These are phyloP conservation scores for Lumnitzera racemosa DNA, from an alignment of 345 rosid genomes.

Conservation along the genomic window DNA sequence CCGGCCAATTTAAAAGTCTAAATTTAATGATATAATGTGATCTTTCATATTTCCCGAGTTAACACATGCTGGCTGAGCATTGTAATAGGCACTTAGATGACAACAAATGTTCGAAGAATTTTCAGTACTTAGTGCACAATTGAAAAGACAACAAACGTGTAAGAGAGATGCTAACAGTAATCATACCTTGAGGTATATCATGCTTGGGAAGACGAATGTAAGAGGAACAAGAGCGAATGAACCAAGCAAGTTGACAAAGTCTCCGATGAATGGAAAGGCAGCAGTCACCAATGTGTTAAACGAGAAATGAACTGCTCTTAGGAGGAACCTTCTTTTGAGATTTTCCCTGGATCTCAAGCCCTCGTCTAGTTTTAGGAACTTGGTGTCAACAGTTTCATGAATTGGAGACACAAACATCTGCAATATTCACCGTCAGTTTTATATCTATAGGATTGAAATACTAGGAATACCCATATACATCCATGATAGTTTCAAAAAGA, in stretches of 20 bases:
- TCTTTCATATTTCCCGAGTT: too few relatives aligned
- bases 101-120: too few relatives aligned
- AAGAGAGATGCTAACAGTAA: too few relatives aligned
- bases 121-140: too few relatives aligned
- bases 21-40: too few relatives aligned
- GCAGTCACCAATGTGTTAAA: constrained; percentile 20
- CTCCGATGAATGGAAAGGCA: constrained; percentile 35
- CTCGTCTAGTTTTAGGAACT: constrained; percentile 16
- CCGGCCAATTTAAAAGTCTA: too few relatives aligned
- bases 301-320: constrained; percentile 12
- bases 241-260: constrained; percentile 26
- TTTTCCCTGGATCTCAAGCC: constrained; percentile 14
- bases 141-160: too few relatives aligned
- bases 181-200: constrained; percentile 23
- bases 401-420: constrained; percentile 24
- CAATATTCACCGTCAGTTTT: not conserved
- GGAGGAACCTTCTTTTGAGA: constrained; percentile 7
- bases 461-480: too few relatives aligned
- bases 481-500: too few relatives aligned
- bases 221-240: constrained; percentile 25
- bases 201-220: constrained; percentile 23
- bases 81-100: too few relatives aligned
- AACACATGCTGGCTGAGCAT: too few relatives aligned
- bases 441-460: too few relatives aligned
- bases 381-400: constrained; percentile 29